A percentile compares a stretch with the other conserved stretches of the same genome.
Evolutionary conservation across 2,329 filamentous ascomycete species (phyloP).

Genomic region (Didymosphaeria variabile): DNA sequence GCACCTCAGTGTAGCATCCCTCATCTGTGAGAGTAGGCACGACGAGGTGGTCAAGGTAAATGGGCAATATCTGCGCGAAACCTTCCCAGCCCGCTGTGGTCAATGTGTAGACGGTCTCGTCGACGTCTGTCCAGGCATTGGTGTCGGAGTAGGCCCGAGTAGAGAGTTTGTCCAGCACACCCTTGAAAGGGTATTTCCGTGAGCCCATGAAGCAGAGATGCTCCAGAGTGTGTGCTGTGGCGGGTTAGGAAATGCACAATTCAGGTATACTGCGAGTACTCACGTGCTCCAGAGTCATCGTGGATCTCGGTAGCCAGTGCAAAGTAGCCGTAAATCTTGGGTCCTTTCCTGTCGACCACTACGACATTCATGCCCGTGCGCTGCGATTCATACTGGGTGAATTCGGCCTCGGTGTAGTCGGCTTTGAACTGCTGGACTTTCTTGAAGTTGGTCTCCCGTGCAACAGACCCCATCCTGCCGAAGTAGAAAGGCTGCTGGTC

Average conservation of each 20-base stretch:
- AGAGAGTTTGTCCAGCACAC: constrained; percentile 91
- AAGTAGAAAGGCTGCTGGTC: constrained; percentile 18
- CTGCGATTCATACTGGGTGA: constrained; percentile 96
- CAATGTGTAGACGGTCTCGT: constrained; percentile 95
- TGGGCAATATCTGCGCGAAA: constrained; percentile 90
- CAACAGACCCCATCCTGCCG: constrained; percentile 41
- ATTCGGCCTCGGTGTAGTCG: constrained; percentile 86
- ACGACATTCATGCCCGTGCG: constrained; percentile 94
- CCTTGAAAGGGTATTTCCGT: constrained; percentile 92
- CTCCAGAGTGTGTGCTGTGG: constrained; percentile 60
- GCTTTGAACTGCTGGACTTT: constrained; percentile 85
- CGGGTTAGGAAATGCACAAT: not conserved
- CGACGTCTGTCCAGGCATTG: constrained; percentile 96
- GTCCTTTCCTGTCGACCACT: constrained; percentile 89
- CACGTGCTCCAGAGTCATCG: constrained; percentile 89
- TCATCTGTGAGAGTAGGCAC: constrained; percentile 92
- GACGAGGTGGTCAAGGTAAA: constrained; percentile 94
- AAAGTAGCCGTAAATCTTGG: constrained; percentile 96
- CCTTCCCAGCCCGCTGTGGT: constrained; percentile 97
- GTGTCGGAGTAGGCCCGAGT: constrained; percentile 92
- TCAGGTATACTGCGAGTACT: constrained; percentile 15
- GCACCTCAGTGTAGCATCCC: constrained; percentile 92
- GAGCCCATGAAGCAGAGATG: constrained; percentile 74
- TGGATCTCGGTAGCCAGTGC: constrained; percentile 96
- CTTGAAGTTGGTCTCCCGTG: constrained; percentile 71